Conservation (phyloP, 139 green algal species). For the Pycnococcus provasolii region DNA sequence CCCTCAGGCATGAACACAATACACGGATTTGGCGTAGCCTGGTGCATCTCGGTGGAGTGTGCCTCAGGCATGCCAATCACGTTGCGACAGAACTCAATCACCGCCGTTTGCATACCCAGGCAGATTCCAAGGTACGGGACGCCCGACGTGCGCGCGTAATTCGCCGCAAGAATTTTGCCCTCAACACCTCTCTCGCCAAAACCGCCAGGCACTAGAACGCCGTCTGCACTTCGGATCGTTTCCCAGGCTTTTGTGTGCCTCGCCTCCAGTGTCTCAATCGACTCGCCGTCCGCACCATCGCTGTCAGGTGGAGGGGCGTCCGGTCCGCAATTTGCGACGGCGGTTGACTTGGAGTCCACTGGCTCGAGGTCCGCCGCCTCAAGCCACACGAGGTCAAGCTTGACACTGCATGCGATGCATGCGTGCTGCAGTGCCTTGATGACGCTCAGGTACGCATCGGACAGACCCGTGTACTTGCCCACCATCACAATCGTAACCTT, state of each 20-base stretch:
- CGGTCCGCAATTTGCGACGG: too few species aligned
- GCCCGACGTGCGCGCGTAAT: conserved; percentile 66
- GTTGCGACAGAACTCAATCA: conserved; percentile 95
- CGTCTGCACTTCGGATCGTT: conserved; percentile 50
- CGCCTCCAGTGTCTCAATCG: background rate
- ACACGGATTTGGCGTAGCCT: conserved; percentile 55
- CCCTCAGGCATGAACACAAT: conserved; percentile 98
- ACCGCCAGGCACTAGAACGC: conserved; percentile 89
- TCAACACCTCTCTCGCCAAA: conserved; percentile 85
- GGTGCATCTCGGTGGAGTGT: conserved; percentile 82
- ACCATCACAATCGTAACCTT: conserved; percentile 78
- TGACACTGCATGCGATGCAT: conserved; percentile 69
- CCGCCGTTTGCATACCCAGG: conserved; percentile 92
- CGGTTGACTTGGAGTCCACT: too few species aligned
- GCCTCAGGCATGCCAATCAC: conserved; percentile 70
- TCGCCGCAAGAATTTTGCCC: conserved; percentile 84
- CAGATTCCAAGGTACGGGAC: conserved; percentile 96
- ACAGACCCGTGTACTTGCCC: conserved; percentile 93
- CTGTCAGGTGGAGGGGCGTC: background rate
- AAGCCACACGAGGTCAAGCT: conserved; percentile 83
- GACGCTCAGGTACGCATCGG: conserved; percentile 89
- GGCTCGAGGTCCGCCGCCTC: conserved; percentile 63
- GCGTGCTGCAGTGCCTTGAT: conserved; percentile 95
- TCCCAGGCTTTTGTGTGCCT: conserved; percentile 34
- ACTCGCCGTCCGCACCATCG: background rate